phyloP scores from a whole-genome alignment of 2,329 filamentous ascomycete genomes.

The Nigrospora sphaerica region DNA sequence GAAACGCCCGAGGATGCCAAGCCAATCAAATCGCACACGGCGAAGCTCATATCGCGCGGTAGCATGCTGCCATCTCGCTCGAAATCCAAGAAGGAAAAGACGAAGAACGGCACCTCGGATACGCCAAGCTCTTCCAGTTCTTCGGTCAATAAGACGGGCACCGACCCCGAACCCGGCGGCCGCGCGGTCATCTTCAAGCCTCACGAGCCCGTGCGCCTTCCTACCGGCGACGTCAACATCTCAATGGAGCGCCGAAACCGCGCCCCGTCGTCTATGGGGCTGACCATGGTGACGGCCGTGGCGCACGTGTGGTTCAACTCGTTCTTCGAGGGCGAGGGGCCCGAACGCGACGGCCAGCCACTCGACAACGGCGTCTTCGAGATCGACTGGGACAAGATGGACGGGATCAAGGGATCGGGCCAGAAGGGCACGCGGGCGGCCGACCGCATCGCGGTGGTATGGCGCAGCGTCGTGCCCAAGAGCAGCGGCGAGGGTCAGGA shows the following conservation, averaged over 20 bases:
- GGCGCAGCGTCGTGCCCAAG: slow-evolving; percentile 45
- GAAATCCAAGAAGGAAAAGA: background rate
- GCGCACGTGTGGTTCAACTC: slow-evolving; percentile 97
- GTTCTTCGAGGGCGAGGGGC: slow-evolving; percentile 80
- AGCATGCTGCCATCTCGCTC: background rate
- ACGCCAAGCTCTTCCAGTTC: slow-evolving; percentile 10
- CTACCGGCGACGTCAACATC: slow-evolving; percentile 83
- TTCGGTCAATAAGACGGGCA: slow-evolving; percentile 10
- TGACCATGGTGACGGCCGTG: slow-evolving; percentile 86
- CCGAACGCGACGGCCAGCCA: slow-evolving; percentile 58
- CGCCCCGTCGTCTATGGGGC: slow-evolving; percentile 66
- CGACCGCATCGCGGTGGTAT: slow-evolving; percentile 78
- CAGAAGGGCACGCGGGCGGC: slow-evolving; percentile 76
- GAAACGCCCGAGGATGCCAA: background rate
- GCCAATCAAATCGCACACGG: background rate
- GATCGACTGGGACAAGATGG: slow-evolving; percentile 63
- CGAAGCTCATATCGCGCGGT: slow-evolving; percentile 1
- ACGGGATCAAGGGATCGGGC: slow-evolving; percentile 86
- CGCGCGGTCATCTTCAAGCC: slow-evolving; percentile 77
- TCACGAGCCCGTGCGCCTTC: slow-evolving; percentile 57
- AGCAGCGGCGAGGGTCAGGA: slow-evolving; percentile 6
- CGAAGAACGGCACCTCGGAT: background rate
- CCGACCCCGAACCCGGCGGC: slow-evolving; percentile 49
- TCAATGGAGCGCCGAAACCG: slow-evolving; percentile 82
- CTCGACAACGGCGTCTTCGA: slow-evolving; percentile 58